Evolutionary conservation across 176 grass and related monocot genomes (phyloP), one percentile per base, ranked within the genome.

Genomic region (Carex cristatella): DNA sequence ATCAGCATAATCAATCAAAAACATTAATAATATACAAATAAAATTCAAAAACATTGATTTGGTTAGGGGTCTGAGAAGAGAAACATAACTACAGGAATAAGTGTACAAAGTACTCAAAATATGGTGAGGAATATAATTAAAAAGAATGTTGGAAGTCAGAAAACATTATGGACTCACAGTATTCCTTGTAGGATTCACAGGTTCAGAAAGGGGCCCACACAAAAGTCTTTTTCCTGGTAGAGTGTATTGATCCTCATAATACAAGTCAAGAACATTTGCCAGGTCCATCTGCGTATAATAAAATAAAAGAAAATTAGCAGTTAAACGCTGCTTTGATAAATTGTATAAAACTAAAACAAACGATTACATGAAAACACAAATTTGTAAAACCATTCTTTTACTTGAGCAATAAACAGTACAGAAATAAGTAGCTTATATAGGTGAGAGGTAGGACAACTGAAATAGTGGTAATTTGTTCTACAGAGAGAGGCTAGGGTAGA

Each of bases 221-320:
- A 65, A 84, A 84, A 95, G 90, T 33, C 57, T 63, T 94, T 98
- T 98, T 40, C 84, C 85, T 61, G 93, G 91, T 69, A 98, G 32
- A 37, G 89, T 93, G 63, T 88, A 95, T 53, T 87, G 86, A 86
- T 98, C 95, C 90, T 98, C 95, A 88, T 93, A 98, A 88, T 98
- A 94, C 88, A 95, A 89, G 86, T 98, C 95, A 62, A 90, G 70
- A 91, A 95, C 27, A 69, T 90, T 95, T 58, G 86, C 93, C 81
- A 98, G 60, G 74, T 98, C 89, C 70, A 63, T 90, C 95, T 98
- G 84, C 58, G 82, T 53, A 82, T 48, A 23, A 16, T 79, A n/a
- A 54, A 69, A 84, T 16, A 18, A 73, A 42, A 66, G 40, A 27
- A 16, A 27, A 79, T 15, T 28, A 79, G 61, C n/a, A 63, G n/a